Evolutionary conservation across 2,329 filamentous ascomycete species (phyloP), one percentile per base, ranked within the genome.

Genomic region (Pseudophaeomoniella oleicola): DNA sequence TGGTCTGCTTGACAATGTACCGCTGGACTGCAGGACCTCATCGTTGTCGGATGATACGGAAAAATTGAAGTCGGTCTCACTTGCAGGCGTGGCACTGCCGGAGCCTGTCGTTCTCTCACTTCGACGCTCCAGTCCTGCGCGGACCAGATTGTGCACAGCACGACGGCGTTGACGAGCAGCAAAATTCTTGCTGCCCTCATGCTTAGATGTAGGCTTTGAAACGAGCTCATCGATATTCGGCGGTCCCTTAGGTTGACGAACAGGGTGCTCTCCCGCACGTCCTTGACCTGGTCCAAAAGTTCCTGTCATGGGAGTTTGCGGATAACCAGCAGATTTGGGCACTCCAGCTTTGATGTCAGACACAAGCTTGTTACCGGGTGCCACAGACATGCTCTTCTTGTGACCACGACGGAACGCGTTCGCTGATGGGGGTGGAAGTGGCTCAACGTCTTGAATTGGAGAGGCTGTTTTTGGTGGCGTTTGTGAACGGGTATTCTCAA

Each of bases 141-240:
- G 82, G 42, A 94, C 83, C 35, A 98, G 72, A 54, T 86, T 94
- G 64, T 87, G 78, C 32, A 98, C 78, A 16, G 90, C 90, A 49
- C 82, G 86, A 45, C 88, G 85, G 41, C 90, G 85, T 51, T 92
- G 87, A 42, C 90, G 86, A 38, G 86, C 78, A 9, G 82, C 81
- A 61, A 98, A 98, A 66, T 98, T 98, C 74, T 94, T 67, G 75
- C 88, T 94, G 16, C 88, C 90, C 57, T 96, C 88, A 44, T 88
- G 75, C 63, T 86, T 94, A 46, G 84, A 78, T 5, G 88, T 96
- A 2, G 90, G 90, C 62, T 87, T 90, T 14, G 79, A 72, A 51
- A 80, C 75, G 41, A 98, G 75, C 62, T 98, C 90, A 47, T 98
- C 90, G 35, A 96, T 71, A 11, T 83, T 77, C 11, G 90, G 90